Conservation (phyloP, 2,329 filamentous ascomycete genomes). For the Aspergillus fischeri region DNA sequence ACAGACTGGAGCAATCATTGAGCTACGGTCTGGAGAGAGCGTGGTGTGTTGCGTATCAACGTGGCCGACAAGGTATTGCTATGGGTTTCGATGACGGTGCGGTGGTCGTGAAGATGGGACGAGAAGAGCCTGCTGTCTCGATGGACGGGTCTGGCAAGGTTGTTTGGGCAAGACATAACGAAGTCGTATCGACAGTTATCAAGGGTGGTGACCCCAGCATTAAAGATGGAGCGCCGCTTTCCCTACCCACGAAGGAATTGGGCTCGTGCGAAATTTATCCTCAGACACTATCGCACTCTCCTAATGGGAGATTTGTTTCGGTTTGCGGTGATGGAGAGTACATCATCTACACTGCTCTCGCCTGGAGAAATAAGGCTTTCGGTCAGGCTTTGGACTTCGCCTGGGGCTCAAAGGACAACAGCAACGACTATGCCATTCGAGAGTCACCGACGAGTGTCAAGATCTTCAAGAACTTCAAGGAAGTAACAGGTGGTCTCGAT, state of each 20-base stretch:
- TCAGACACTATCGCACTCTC: conserved; percentile 90
- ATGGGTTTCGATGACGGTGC: conserved; percentile 97
- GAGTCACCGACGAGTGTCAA: conserved; percentile 93
- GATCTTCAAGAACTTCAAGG: conserved; percentile 96
- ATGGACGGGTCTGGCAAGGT: conserved; percentile 97
- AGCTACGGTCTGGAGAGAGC: conserved; percentile 94
- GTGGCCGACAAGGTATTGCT: conserved; percentile 88
- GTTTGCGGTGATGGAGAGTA: conserved; percentile 97
- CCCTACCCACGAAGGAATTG: conserved; percentile 86
- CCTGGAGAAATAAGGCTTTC: conserved; percentile 96
- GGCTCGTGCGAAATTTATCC: conserved; percentile 96
- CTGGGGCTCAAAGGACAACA: conserved; percentile 96
- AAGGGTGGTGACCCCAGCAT: conserved; percentile 79
- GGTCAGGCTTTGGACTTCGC: conserved; percentile 93
- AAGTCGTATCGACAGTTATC: conserved; percentile 91
- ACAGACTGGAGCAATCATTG: conserved; percentile 89
- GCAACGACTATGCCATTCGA: conserved; percentile 95
- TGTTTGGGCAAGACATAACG: conserved; percentile 92
- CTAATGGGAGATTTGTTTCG: conserved; percentile 85
- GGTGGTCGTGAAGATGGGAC: conserved; percentile 94
- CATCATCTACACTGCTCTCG: conserved; percentile 95
- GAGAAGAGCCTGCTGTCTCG: conserved; percentile 93
- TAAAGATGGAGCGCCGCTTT: conserved; percentile 86
- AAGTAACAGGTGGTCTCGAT: conserved; percentile 82
- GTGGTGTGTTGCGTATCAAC: conserved; percentile 96